Evolutionary conservation across 768 basidiomycete genomes (phyloP).

Genomic region (Russula brevipes): DNA sequence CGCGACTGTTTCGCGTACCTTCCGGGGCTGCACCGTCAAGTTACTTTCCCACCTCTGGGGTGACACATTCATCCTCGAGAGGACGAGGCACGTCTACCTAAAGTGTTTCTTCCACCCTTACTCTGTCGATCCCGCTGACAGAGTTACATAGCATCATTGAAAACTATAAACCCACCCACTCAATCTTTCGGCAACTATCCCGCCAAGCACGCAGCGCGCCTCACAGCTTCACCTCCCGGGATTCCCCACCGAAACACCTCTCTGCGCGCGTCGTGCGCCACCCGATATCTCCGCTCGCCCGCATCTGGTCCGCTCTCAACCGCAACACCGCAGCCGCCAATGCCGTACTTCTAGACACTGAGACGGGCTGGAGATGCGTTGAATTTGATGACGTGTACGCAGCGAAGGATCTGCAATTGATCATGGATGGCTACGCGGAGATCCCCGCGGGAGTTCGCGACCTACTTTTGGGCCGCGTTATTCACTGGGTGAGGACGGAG

Average conservation of each 20-base stretch:
- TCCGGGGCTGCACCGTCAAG: too few relatives aligned
- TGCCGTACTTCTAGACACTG: conserved; percentile 11
- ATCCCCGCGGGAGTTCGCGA: conserved; percentile 20
- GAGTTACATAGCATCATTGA: conserved; percentile 9
- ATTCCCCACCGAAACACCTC: conserved; percentile 11
- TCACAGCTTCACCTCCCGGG: not conserved
- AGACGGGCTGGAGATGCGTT: conserved; percentile 1
- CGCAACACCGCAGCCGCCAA: conserved; percentile 19
- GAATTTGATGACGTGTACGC: conserved; percentile 17
- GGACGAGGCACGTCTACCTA: conserved; percentile 7
- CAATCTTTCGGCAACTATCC: conserved; percentile 15
- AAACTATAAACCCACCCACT: conserved; percentile 22
- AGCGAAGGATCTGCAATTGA: conserved; percentile 7
- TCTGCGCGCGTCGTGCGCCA: conserved; percentile 22
- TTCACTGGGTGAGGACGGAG: conserved; percentile 12
- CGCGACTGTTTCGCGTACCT: not conserved
- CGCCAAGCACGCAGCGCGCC: conserved; percentile 9
- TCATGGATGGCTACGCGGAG: conserved; percentile 16
- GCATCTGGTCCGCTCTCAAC: conserved; percentile 19
- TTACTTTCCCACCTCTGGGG: conserved; percentile 23
- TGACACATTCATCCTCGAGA: conserved; percentile 22
- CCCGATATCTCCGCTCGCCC: conserved; percentile 23
- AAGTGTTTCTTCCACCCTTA: not conserved
- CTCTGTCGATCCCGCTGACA: not conserved
- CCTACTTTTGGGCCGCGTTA: conserved; percentile 16